Evolutionary conservation across 345 rosid species (phyloP).

Genomic region (Clarkia xantiana): DNA sequence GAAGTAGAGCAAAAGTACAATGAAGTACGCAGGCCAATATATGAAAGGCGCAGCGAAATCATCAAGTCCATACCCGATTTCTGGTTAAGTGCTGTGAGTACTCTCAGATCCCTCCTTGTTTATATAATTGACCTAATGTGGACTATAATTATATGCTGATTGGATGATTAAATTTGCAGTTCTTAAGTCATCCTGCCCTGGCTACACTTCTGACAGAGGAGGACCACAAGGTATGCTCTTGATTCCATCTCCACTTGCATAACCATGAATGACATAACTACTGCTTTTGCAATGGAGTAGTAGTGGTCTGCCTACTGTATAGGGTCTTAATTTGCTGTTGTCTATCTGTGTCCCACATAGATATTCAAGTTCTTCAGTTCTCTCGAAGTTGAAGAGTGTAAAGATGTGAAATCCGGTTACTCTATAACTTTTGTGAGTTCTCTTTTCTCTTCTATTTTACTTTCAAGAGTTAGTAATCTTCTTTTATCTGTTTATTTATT

Average conservation of each 20-base stretch:
- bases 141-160: not conserved
- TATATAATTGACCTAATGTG: not conserved
- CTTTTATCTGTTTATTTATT: not conserved
- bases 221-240: constrained; percentile 68
- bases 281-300: not conserved
- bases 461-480: not conserved
- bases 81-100: constrained; percentile 85
- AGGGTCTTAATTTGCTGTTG: not conserved
- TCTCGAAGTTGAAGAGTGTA: constrained; percentile 74
- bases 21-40: constrained; percentile 70
- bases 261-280: constrained; percentile 1
- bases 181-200: constrained; percentile 81
- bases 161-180: constrained; percentile 26
- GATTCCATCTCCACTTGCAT: not conserved
- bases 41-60: constrained; percentile 63
- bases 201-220: constrained; percentile 67
- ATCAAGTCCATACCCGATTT: constrained; percentile 77
- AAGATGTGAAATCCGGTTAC: constrained; percentile 87
- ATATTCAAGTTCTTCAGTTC: constrained; percentile 57
- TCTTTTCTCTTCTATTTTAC: not conserved
- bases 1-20: constrained; percentile 87
- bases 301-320: no score
- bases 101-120: constrained; percentile 2
- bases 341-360: constrained; percentile 18
- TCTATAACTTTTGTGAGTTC: constrained; percentile 71